Conservation (phyloP, 2,329 filamentous ascomycete genomes). For the Pseudogymnoascus sp. region DNA sequence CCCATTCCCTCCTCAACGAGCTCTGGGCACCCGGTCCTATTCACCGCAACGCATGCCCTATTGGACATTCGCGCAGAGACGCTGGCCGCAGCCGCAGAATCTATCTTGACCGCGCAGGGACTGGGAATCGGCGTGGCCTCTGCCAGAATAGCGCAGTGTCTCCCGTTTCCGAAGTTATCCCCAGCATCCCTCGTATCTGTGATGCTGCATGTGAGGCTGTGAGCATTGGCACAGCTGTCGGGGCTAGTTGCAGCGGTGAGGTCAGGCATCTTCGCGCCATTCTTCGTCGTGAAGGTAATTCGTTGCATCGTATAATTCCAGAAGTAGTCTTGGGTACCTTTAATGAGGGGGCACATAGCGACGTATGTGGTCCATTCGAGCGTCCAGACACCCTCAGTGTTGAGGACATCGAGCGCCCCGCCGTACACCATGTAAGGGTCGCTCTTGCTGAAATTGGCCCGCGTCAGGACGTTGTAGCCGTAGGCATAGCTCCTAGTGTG, state of each 20-base stretch:
- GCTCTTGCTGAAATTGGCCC: not conserved
- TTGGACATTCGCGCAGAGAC: not conserved
- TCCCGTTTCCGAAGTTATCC: not conserved
- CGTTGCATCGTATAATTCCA: not conserved
- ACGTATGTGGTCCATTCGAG: not conserved
- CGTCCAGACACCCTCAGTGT: constrained; percentile 3
- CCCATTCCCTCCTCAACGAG: not conserved
- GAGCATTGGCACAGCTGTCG: not conserved
- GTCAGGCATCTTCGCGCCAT: not conserved
- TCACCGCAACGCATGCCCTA: not conserved
- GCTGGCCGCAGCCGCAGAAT: not conserved
- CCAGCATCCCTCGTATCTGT: not conserved
- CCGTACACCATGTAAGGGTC: not conserved
- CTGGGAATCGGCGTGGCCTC: not conserved
- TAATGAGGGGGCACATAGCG: not conserved
- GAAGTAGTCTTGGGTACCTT: not conserved
- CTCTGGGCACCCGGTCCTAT: not conserved
- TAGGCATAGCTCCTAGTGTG: not conserved
- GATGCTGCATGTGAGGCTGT: not conserved
- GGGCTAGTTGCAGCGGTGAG: not conserved
- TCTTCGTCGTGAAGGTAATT: not conserved
- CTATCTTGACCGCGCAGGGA: not conserved
- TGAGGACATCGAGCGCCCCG: not conserved
- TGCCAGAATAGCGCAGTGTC: not conserved
- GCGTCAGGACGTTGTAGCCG: not conserved